Evolutionary conservation across 129 eudicot genomes (phyloP), one percentile per base, ranked within the genome.

Genomic region (Deinandra increscens): DNA sequence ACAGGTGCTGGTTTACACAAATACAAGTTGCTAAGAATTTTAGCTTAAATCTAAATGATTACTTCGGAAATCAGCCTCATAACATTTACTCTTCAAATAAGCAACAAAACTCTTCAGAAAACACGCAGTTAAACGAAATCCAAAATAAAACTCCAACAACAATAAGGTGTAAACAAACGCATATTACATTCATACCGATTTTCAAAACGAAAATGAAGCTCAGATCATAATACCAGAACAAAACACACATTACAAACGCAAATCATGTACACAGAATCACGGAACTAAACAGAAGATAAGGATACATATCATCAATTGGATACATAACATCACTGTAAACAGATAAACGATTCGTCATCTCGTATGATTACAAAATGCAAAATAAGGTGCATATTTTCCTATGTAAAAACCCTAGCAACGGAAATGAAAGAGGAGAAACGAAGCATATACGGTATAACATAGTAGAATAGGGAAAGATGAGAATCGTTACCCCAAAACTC

Each of bases 401-500:
- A 19, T 54, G 34, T 34, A 26, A 13, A 39, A 56, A 69, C 45
- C 44, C 59, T 29, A 45, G 5, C 36, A 2, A 74, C 54, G 15
- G 18, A 48, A 7, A 31, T 5, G n/a, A 41, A 54, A 12, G 61
- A 68, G 7, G 37, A 64, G 42, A 36, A 9, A 9, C 5, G 1
- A 53, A 46, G 45, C 3, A 9, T 9, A 53, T 18, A 69, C 26
- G 38, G 19, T 14, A 64, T 15, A 59, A 9, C 0, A 34, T 29
- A 8, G 48, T 9, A 36, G 14, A 70, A 11, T 5, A 70, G 2
- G 23, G 11, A 15, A 7, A 12, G 5, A 66, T 58, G 44, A 26
- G 49, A 29, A 11, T 48, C 26, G 50, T 72, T 80, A 88, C 95
- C 90, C 95, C 95, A 88, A 71, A 88, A 84, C 81, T 88, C 90